These are phyloP conservation scores for Paramecium biaurelia DNA, from an alignment of 73 alveolate genomes.

Conservation along the genomic window DNA sequence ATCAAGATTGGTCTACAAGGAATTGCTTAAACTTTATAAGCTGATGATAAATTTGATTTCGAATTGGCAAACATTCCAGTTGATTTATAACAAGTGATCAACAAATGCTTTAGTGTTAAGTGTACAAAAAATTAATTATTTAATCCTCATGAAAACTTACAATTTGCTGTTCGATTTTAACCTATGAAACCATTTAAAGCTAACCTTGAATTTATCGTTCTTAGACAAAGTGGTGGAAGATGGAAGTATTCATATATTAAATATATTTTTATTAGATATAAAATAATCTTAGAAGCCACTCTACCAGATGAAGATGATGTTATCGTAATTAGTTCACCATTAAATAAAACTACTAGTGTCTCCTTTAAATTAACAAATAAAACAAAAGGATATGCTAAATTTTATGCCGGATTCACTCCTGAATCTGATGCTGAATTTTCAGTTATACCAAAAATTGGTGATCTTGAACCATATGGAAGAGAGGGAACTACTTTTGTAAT, in stretches of 20 bases:
- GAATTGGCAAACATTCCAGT: constrained; percentile 84
- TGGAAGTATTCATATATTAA: constrained; percentile 80
- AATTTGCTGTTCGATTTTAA: constrained; percentile 87
- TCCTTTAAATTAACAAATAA: constrained; percentile 91
- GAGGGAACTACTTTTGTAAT: constrained; percentile 95
- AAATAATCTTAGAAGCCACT: constrained; percentile 90
- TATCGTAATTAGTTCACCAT: constrained; percentile 87
- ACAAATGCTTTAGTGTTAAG: constrained; percentile 90
- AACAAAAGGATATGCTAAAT: constrained; percentile 90
- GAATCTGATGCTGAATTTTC: constrained; percentile 95
- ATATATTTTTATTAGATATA: constrained; percentile 52
- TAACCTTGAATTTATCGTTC: constrained; percentile 84
- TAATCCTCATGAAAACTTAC: constrained; percentile 80
- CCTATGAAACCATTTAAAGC: constrained; percentile 97
- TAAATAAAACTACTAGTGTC: constrained; percentile 89
- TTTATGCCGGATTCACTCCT: constrained; percentile 94
- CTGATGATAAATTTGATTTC: constrained; percentile 80
- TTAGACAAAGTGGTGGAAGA: constrained; percentile 96
- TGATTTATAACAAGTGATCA: constrained; percentile 79
- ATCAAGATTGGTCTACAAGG: constrained; percentile 53
- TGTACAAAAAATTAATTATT: constrained; percentile 72
- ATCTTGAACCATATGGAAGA: constrained; percentile 90
- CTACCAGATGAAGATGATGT: constrained; percentile 98
- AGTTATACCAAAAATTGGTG: constrained; percentile 93
- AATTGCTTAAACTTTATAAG: constrained; percentile 54